phyloP scores from a whole-genome alignment of 768 basidiomycete genomes.

The Lactifluus volemus region DNA sequence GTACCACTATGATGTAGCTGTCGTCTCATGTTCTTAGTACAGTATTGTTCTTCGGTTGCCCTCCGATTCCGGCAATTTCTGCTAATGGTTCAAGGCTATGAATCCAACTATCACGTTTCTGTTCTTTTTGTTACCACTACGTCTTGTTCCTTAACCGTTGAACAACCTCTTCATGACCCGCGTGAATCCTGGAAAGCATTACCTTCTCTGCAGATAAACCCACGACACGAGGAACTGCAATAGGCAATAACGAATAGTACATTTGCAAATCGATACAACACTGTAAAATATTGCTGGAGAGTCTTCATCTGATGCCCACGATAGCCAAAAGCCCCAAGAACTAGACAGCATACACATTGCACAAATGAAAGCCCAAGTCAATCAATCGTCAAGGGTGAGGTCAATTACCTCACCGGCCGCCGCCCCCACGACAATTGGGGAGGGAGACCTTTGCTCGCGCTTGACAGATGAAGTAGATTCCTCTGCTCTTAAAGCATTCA shows the following conservation, averaged over 20 bases:
- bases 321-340: neutral
- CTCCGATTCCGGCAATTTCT: neutral
- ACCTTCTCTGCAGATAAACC: neutral
- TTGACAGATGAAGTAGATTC: neutral
- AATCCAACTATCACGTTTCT: neutral
- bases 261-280: neutral
- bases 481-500: neutral
- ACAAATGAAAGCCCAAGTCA: neutral
- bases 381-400: slow-evolving; percentile 10
- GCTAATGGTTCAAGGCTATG: neutral
- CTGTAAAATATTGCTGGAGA: neutral
- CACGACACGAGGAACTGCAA: no score
- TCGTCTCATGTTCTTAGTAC: neutral
- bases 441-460: slow-evolving; percentile 1
- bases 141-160: neutral
- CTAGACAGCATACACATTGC: neutral
- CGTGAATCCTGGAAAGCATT: neutral
- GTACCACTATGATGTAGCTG: neutral
- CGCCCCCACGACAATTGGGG: neutral
- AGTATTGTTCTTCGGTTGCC: neutral
- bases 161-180: neutral
- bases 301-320: neutral
- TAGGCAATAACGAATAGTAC: neutral
- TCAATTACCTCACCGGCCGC: slow-evolving; percentile 2
- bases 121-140: neutral